Evolutionary conservation across 2,329 filamentous ascomycete species (phyloP).

Genomic region (Fusarium haematococcum): DNA sequence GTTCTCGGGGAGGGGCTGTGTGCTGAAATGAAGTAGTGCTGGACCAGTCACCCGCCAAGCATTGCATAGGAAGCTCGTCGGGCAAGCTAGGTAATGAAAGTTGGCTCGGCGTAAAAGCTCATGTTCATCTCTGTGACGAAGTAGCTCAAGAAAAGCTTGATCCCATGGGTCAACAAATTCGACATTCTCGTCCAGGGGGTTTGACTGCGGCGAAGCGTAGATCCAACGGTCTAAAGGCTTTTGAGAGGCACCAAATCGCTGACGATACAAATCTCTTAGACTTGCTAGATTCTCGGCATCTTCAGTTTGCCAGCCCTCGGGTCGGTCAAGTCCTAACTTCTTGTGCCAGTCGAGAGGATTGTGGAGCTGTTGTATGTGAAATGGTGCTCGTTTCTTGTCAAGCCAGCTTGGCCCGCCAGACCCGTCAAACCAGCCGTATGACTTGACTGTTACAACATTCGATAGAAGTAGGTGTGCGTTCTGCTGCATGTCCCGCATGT

Average conservation of each 20-base stretch:
- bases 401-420: background rate
- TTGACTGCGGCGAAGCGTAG: background rate
- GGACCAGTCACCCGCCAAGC: background rate
- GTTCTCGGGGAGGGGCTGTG: background rate
- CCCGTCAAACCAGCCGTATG: background rate
- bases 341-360: conserved; percentile 2
- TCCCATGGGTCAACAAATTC: background rate
- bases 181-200: background rate
- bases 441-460: background rate
- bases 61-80: background rate
- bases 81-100: conserved; percentile 5
- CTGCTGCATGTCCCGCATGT: background rate
- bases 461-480: background rate
- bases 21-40: background rate
- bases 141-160: background rate
- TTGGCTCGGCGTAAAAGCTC: background rate
- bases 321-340: background rate
- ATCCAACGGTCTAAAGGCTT: background rate
- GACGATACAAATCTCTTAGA: background rate
- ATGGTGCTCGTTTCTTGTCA: background rate
- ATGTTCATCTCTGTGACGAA: background rate
- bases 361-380: conserved; percentile 8
- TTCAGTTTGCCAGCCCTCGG: background rate
- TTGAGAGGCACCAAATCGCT: background rate
- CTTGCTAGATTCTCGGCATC: background rate